phyloP scores from a whole-genome alignment of 2,329 filamentous ascomycete species.

The Sporothrix dimorphospora region DNA sequence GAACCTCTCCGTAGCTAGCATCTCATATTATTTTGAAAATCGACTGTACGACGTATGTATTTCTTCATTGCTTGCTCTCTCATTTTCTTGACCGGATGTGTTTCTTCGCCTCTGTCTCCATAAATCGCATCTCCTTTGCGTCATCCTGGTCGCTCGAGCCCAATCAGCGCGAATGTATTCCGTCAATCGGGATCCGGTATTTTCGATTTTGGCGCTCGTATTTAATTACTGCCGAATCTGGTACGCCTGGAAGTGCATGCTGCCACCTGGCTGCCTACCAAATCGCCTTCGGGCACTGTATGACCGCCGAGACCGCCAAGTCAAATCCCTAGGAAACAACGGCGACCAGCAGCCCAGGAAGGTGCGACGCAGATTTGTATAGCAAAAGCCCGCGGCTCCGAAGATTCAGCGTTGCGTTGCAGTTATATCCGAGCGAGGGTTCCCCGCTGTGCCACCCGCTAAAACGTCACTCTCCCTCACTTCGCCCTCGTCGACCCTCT shows the following conservation, averaged over 20 bases:
- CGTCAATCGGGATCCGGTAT: constrained; percentile 3
- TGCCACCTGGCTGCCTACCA: no score
- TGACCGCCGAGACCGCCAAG: not conserved
- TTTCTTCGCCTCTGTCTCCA: not conserved
- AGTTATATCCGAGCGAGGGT: constrained; percentile 28
- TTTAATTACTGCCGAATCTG: not conserved
- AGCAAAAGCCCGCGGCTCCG: constrained; percentile 32
- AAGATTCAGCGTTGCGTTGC: constrained; percentile 23
- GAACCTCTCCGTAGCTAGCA: not conserved
- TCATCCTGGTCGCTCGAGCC: not conserved
- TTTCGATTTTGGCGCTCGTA: not conserved
- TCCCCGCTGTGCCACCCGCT: not conserved
- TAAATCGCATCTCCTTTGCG: not conserved
- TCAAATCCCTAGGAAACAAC: constrained; percentile 1
- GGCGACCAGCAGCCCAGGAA: no score
- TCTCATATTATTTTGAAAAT: not conserved
- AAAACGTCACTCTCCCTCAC: not conserved
- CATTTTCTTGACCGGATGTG: not conserved
- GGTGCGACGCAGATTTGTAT: not conserved
- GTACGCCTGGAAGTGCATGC: not conserved
- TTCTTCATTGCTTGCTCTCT: not conserved
- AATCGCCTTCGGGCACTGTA: not conserved
- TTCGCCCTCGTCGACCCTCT: not conserved
- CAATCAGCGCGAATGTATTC: constrained; percentile 6
- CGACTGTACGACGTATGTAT: not conserved